Evolutionary conservation across 108 stramenopile genomes (phyloP).

Genomic region (Cyclotella choctawhatcheeana): DNA sequence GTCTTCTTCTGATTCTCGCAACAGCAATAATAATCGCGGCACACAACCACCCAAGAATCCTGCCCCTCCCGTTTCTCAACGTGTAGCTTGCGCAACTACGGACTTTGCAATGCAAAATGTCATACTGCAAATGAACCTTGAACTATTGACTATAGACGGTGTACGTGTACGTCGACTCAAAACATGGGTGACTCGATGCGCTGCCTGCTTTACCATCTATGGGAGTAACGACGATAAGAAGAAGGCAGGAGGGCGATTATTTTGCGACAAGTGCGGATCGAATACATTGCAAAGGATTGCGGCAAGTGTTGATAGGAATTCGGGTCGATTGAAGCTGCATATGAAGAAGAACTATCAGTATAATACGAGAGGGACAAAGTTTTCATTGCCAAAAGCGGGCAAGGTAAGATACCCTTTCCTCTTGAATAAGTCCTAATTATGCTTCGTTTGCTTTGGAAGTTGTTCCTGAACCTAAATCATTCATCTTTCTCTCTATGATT

Average conservation of each 20-base stretch:
- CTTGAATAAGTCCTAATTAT: too few species aligned
- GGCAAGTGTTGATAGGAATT: constrained; percentile 87
- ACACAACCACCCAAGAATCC: constrained; percentile 23
- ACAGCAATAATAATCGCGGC: background rate
- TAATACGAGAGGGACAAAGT: constrained; percentile 93
- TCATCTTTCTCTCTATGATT: constrained; percentile 45
- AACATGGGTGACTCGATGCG: constrained; percentile 96
- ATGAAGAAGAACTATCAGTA: constrained; percentile 81
- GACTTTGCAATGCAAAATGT: constrained; percentile 99
- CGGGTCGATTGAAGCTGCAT: constrained; percentile 88
- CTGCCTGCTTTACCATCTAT: constrained; percentile 91
- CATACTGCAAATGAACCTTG: constrained; percentile 95
- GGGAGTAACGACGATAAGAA: constrained; percentile 56
- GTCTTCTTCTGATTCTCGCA: constrained; percentile 5
- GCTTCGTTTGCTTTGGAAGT: constrained; percentile 1
- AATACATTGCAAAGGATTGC: constrained; percentile 87
- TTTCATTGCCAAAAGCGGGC: constrained; percentile 91
- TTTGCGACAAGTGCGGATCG: constrained; percentile 95
- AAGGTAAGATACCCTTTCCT: constrained; percentile 65
- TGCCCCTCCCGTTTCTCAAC: constrained; percentile 57
- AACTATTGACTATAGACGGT: constrained; percentile 89
- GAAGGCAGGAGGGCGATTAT: constrained; percentile 70
- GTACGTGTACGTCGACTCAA: constrained; percentile 82
- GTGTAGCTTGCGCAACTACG: constrained; percentile 95
- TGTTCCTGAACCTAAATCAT: background rate